phyloP scores from a whole-genome alignment of 139 green algal genomes.

The Raphidocelis subcapitata region DNA sequence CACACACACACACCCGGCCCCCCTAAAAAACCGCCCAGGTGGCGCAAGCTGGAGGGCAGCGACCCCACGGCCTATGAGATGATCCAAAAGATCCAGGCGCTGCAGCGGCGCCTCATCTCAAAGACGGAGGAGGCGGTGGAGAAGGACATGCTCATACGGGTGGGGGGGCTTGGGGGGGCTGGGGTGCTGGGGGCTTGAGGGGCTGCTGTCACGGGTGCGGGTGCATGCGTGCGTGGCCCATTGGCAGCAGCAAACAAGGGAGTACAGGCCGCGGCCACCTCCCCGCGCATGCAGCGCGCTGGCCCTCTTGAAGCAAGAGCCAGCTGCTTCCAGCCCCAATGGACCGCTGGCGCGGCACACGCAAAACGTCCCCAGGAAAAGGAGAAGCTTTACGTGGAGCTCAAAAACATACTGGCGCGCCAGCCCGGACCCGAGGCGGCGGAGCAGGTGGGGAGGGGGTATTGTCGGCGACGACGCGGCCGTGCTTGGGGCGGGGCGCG shows the following conservation, averaged over 20 bases:
- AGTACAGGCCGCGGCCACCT: not conserved
- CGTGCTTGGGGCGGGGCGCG: too few species aligned
- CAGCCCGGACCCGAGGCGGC: constrained; percentile 85
- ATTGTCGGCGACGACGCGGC: too few species aligned
- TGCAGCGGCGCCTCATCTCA: constrained; percentile 89
- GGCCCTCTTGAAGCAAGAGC: too few species aligned
- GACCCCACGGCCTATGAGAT: constrained; percentile 92
- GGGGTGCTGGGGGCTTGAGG: not conserved
- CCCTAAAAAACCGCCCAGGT: constrained; percentile 34
- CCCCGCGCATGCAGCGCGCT: too few species aligned
- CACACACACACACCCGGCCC: not conserved
- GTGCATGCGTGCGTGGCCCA: not conserved
- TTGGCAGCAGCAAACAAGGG: not conserved
- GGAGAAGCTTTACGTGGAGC: constrained; percentile 91
- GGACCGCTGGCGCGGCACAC: too few species aligned
- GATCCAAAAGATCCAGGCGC: constrained; percentile 93
- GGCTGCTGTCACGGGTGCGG: too few species aligned
- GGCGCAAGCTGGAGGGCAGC: constrained; percentile 91
- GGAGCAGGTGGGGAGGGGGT: constrained; percentile 84
- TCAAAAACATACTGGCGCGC: constrained; percentile 86
- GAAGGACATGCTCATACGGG: constrained; percentile 84
- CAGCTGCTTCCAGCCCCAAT: too few species aligned
- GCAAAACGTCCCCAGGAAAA: too few species aligned
- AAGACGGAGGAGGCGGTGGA: constrained; percentile 93
- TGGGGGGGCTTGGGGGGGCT: too few species aligned